These are phyloP conservation scores for Malassezia furfur DNA, from an alignment of 1,284 basidiomycete species.

Conservation along the genomic window DNA sequence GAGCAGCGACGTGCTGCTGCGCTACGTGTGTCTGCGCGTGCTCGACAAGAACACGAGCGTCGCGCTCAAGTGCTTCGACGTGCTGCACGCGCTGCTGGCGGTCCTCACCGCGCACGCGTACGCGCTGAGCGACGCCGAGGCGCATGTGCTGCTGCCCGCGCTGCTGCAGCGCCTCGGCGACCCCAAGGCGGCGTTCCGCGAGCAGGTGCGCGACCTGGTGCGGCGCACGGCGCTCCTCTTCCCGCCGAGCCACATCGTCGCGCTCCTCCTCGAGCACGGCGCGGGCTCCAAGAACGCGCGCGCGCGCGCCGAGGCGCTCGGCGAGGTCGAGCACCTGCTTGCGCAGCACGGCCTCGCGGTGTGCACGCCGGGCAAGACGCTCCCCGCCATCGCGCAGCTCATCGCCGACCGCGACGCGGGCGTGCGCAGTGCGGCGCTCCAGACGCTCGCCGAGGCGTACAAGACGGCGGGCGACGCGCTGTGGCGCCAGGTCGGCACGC, in stretches of 20 bases:
- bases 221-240: constrained; percentile 51
- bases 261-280: constrained; percentile 53
- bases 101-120: constrained; percentile 65
- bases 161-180: constrained; percentile 61
- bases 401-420: constrained; percentile 78
- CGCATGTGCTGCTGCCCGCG: constrained; percentile 77
- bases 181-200: constrained; percentile 50
- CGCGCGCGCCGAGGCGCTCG: constrained; percentile 71
- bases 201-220: constrained; percentile 52
- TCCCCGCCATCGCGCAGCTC: constrained; percentile 67
- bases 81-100: constrained; percentile 67
- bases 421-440: constrained; percentile 73
- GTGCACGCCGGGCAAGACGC: constrained; percentile 63
- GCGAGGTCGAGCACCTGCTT: constrained; percentile 67
- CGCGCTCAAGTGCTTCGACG: constrained; percentile 76
- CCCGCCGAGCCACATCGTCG: constrained; percentile 80
- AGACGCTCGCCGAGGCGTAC: constrained; percentile 72
- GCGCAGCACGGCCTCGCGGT: constrained; percentile 73
- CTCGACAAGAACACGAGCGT: constrained; percentile 90
- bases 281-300: constrained; percentile 80
- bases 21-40: constrained; percentile 82
- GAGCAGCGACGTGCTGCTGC: constrained; percentile 83
- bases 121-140: constrained; percentile 78
- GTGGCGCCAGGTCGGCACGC: constrained; percentile 65
- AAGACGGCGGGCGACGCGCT: constrained; percentile 73